These are phyloP conservation scores for Penicillium fimorum DNA, from an alignment of 495 filamentous ascomycete genomes.

Conservation along the genomic window DNA sequence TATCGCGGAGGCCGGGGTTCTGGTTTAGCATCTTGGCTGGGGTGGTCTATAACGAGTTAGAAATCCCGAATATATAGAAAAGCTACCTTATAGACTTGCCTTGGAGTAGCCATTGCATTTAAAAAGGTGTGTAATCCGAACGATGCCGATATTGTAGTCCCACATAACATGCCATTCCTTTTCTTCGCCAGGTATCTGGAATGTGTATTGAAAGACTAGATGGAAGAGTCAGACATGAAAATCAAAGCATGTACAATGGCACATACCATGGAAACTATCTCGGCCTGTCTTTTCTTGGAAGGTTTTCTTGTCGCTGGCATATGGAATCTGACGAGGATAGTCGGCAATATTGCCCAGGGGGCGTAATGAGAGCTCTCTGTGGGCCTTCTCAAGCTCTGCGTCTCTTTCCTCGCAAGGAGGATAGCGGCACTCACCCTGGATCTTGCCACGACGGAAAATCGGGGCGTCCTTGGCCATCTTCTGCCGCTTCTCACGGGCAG, in stretches of 20 bases:
- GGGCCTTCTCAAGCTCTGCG: slow-evolving; percentile 50
- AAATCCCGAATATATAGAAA: background rate
- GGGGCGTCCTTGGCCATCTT: slow-evolving; percentile 61
- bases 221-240: background rate
- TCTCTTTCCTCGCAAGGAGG: slow-evolving; percentile 64
- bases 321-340: slow-evolving; percentile 79
- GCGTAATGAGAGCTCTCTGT: slow-evolving; percentile 60
- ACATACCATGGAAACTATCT: slow-evolving; percentile 81
- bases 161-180: slow-evolving; percentile 79
- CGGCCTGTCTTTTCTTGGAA: slow-evolving; percentile 82
- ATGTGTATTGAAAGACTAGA: slow-evolving; percentile 89
- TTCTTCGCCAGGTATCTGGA: slow-evolving; percentile 66
- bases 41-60: slow-evolving; percentile 59
- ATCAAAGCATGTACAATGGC: background rate
- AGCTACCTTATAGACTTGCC: slow-evolving; percentile 44
- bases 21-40: slow-evolving; percentile 75
- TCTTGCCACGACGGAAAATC: slow-evolving; percentile 54
- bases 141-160: slow-evolving; percentile 96
- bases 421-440: slow-evolving; percentile 64
- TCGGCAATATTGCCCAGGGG: slow-evolving; percentile 67
- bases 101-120: slow-evolving; percentile 85
- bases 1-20: slow-evolving; percentile 79
- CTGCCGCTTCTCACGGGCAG: slow-evolving; percentile 35
- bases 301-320: slow-evolving; percentile 87
- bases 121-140: slow-evolving; percentile 92